Evolutionary conservation across 257 asterid species (phyloP), one percentile per base, ranked within the genome.

Genomic region (Marsdenia floribunda): DNA sequence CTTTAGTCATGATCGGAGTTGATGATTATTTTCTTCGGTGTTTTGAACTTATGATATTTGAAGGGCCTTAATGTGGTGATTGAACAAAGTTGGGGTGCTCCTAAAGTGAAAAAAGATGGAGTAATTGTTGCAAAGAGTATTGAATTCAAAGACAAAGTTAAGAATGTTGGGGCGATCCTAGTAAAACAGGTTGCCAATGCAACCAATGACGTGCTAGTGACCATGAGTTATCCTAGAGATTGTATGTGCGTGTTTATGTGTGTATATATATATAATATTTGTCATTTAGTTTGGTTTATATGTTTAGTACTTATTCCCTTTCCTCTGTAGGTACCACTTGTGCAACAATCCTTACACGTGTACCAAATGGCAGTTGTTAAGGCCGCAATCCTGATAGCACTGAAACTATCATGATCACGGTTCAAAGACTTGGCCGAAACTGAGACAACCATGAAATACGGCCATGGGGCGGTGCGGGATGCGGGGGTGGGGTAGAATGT

Each of bases 21-120:
- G 35, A 72, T 37, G 58, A 74, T 73, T 58, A 5, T 63, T 63
- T 15, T 59, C 38, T 52, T 58, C 76, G 73, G 6, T 47, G 40
- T 50, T 83, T 49, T 55, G n/a, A n/a, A n/a, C n/a, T n/a, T n/a
- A n/a, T n/a, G n/a, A n/a, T n/a, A n/a, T n/a, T n/a, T n/a, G 35
- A 71, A 94, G 99, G 99, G 99, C 38, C 97, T 97, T 49, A 88
- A 85, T 78, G 99, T 94, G 55, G 97, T 94, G 79, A 90, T 94
- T 78, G 99, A 94, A 78, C 98, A 94, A 89, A 94, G 98, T 54
- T 92, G 98, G 98, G 99, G 99, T 75, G 99, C 97, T 69, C 99
- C 99, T 13, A 94, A 94, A 80, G 98, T 94, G 79, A 94, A 98
- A 47, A 94, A 94, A 87, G 99, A 94, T 75, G 99, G 99, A 66